Evolutionary conservation across 176 grass and related monocot genomes (phyloP).

Genomic region (Carex kokanica): DNA sequence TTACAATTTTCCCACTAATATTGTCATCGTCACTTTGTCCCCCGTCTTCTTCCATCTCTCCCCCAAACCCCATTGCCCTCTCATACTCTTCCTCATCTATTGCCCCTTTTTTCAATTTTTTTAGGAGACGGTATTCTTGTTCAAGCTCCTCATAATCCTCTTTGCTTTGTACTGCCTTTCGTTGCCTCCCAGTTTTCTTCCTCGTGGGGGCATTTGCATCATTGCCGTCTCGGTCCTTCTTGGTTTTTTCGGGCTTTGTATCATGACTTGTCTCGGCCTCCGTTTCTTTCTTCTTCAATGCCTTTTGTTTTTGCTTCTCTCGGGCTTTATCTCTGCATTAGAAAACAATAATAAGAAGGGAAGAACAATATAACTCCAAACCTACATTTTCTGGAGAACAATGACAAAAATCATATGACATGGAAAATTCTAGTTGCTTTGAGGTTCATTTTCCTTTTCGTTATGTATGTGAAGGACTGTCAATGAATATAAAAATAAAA

Average conservation of each 20-base stretch:
- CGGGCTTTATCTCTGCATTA: slow-evolving; percentile 62
- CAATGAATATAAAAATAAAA: background rate
- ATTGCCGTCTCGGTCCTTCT: slow-evolving; percentile 32
- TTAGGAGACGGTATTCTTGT: slow-evolving; percentile 71
- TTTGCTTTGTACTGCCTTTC: slow-evolving; percentile 64
- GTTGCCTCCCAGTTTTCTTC: slow-evolving; percentile 84
- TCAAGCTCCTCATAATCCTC: slow-evolving; percentile 84
- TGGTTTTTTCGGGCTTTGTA: slow-evolving; percentile 43
- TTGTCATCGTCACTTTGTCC: slow-evolving; percentile 29
- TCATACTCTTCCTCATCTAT: slow-evolving; percentile 85
- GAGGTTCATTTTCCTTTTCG: background rate
- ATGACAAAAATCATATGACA: too few species aligned
- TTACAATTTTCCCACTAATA: background rate
- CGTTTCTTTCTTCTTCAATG: slow-evolving; percentile 63
- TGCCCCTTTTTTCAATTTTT: slow-evolving; percentile 72
- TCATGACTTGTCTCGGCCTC: slow-evolving; percentile 34
- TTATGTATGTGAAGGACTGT: background rate
- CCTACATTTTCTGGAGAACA: too few species aligned
- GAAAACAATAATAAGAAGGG: too few species aligned
- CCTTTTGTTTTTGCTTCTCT: slow-evolving; percentile 77
- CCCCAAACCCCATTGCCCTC: slow-evolving; percentile 65
- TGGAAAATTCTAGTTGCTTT: background rate
- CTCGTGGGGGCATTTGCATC: slow-evolving; percentile 40
- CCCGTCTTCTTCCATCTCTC: slow-evolving; percentile 39
- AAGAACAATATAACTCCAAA: too few species aligned